phyloP scores from a whole-genome alignment of 148 eudicot genomes.

The Vaccinium vitisidaea region DNA sequence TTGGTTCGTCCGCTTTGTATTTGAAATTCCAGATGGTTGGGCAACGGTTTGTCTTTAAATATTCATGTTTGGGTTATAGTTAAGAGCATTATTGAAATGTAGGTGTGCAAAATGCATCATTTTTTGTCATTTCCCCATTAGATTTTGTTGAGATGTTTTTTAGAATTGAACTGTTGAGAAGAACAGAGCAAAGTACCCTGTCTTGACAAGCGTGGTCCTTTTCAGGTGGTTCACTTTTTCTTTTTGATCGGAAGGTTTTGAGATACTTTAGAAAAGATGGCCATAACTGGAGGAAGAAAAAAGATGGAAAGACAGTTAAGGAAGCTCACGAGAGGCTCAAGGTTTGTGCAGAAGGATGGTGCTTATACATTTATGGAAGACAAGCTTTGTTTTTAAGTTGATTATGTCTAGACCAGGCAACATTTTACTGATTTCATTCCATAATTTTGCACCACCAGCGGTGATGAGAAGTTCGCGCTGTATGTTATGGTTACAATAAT shows the following conservation, averaged over 20 bases:
- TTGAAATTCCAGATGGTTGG: neutral
- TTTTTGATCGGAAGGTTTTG: conserved; percentile 85
- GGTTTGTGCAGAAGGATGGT: conserved; percentile 31
- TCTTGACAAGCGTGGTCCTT: conserved; percentile 13
- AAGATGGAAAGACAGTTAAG: conserved; percentile 73
- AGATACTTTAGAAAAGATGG: conserved; percentile 89
- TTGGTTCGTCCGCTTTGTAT: neutral
- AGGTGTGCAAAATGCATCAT: neutral
- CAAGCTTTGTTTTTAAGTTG: neutral
- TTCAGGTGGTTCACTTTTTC: conserved; percentile 68
- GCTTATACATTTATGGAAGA: neutral
- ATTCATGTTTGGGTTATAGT: conserved; percentile 3
- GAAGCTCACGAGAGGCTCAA: conserved; percentile 77
- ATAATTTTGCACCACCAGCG: neutral
- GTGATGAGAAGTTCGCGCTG: neutral
- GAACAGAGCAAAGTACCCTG: conserved; percentile 2
- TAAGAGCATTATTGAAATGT: conserved; percentile 4
- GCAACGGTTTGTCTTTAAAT: neutral
- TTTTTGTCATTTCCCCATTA: neutral
- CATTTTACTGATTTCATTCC: conserved; percentile 5
- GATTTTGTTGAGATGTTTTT: neutral
- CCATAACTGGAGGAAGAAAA: conserved; percentile 77
- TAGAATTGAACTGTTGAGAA: neutral
- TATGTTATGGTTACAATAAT: neutral
- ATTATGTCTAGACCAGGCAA: neutral